phyloP scores from a whole-genome alignment of 495 filamentous ascomycete species.

The Hyphodiscus hymeniophilus region DNA sequence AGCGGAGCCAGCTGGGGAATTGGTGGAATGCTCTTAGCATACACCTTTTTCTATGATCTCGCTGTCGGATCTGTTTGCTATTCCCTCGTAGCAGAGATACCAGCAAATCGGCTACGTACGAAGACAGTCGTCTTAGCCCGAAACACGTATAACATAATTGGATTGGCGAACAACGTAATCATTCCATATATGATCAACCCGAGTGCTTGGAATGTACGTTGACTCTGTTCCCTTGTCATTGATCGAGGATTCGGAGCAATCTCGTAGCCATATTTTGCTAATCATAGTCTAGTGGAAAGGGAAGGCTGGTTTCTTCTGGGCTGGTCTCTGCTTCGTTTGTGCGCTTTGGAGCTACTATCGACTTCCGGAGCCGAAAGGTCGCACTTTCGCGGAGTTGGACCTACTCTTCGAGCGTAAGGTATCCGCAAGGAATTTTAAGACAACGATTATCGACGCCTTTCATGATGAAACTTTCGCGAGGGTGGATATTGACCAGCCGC shows the following conservation, averaged over 20 bases:
- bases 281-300: no score
- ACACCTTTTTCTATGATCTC: conserved; percentile 45
- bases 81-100: conserved; percentile 50
- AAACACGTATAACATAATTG: conserved; percentile 42
- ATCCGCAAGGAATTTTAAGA: not conserved
- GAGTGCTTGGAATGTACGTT: conserved; percentile 59
- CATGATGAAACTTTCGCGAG: no score
- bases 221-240: no score
- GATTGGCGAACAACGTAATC: conserved; percentile 54
- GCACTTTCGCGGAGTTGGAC: conserved; percentile 66
- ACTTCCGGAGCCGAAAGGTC: conserved; percentile 61
- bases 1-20: conserved; percentile 27
- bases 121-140: conserved; percentile 28
- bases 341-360: conserved; percentile 67
- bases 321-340: conserved; percentile 41
- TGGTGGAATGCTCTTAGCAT: conserved; percentile 43
- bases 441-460: not conserved
- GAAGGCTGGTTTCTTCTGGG: conserved; percentile 24
- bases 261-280: no score
- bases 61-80: conserved; percentile 50
- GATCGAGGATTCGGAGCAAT: no score
- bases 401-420: conserved; percentile 44
- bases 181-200: conserved; percentile 68
- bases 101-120: conserved; percentile 41
- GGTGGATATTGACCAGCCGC: not conserved